These are phyloP conservation scores for Massarina eburnea DNA, from an alignment of 2,329 filamentous ascomycete genomes.

Conservation along the genomic window DNA sequence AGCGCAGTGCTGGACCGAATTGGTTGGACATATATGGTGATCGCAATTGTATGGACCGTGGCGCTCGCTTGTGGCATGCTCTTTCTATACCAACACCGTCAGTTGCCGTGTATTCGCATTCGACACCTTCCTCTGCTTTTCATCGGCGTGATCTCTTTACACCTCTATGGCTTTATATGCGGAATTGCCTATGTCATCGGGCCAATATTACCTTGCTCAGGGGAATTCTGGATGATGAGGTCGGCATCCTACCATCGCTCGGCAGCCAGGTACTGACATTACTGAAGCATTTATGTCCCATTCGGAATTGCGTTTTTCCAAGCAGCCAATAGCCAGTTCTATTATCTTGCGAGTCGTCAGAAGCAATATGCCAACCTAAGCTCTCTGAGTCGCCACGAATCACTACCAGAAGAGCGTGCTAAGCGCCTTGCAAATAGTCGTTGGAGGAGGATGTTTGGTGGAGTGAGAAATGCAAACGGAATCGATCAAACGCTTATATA, in stretches of 20 bases:
- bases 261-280: not conserved
- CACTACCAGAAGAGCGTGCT: constrained; percentile 26
- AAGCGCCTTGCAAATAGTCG: constrained; percentile 25
- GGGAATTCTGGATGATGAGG: constrained; percentile 38
- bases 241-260: not conserved
- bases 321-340: constrained; percentile 39
- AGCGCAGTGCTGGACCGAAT: constrained; percentile 7
- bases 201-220: constrained; percentile 24
- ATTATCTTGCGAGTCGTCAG: constrained; percentile 35
- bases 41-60: constrained; percentile 16
- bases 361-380: constrained; percentile 32
- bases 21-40: constrained; percentile 14
- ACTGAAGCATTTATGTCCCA: constrained; percentile 25
- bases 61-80: constrained; percentile 14
- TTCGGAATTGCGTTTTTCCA: constrained; percentile 37
- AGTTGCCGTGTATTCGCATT: constrained; percentile 34
- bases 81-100: constrained; percentile 19
- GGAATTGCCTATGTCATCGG: constrained; percentile 27
- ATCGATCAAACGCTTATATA: constrained; percentile 29
- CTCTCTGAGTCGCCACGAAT: constrained; percentile 23
- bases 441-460: constrained; percentile 24
- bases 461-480: constrained; percentile 26
- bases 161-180: constrained; percentile 29
- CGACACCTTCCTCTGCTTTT: constrained; percentile 33
- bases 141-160: constrained; percentile 23